Base-by-base conservation (phyloP, 1,284 basidiomycete genomes). In the Laetiporus sulphureus region DNA sequence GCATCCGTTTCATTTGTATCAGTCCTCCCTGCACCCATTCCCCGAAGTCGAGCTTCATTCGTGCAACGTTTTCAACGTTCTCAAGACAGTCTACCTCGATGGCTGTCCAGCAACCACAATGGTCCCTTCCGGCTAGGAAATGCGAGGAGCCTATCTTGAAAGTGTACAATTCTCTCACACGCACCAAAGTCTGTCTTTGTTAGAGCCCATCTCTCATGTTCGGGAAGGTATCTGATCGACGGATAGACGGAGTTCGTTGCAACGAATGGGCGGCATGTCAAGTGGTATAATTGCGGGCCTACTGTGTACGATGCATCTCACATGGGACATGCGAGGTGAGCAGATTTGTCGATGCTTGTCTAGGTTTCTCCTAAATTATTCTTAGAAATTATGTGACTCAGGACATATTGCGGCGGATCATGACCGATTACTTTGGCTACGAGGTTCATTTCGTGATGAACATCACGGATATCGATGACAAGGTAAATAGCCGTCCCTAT, bases 221-320 rank as follows among this genome's bases (percentile, higher is more conserved):
- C 47, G 43, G 43, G 49, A 39, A 44, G 20, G 5, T 24, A 13
- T 33, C 21, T 39, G 32, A 46, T 15, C 21, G 6, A 43, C 32
- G 31, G 31, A 22, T 59, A 88, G 82, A 89, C 79, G 47, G 85
- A 86, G 46, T 98, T 99, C 52, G 66, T 91, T 11, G 83, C 95
- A 7, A 77, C 68, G 45, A 73, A 83, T 49, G 90, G 87, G 0
- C 79, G 80, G n/a, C 81, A 82, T 55, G 85, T 99, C 15, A 96
- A 96, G 58, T 99, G 96, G 96, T 98, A 98, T 64, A 97, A 95
- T 61, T 97, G 94, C 59, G 94, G 96, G 5, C 96, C 96, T n/a
- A 99, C 96, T 1, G 96, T 99, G 5, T 99, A 99, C 62, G 96
- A 99, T 72, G 82, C 92, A 11, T 89, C 91, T 34, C 96, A 99